These are phyloP conservation scores for Thyridium curvatum DNA, from an alignment of 2,329 filamentous ascomycete species.

Conservation along the genomic window DNA sequence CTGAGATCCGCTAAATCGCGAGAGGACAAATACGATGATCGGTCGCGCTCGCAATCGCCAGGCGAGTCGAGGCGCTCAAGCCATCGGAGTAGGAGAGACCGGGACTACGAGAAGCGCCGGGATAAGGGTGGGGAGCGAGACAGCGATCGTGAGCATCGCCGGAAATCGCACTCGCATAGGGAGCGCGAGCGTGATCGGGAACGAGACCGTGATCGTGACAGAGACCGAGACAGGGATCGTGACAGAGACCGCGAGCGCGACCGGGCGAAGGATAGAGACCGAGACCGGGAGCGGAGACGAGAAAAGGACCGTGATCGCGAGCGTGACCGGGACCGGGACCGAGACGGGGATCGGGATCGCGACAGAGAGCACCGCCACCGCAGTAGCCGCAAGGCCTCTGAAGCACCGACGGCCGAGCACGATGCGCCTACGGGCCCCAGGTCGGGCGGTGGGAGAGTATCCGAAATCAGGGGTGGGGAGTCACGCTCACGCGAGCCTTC, in stretches of 20 bases:
- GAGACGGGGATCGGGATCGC: constrained; percentile 28
- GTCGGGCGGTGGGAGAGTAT: constrained; percentile 16
- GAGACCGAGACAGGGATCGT: no score
- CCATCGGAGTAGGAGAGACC: constrained; percentile 12
- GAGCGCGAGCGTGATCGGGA: constrained; percentile 5
- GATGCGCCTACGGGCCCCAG: constrained; percentile 35
- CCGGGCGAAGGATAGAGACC: constrained; percentile 15
- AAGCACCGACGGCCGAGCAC: constrained; percentile 24
- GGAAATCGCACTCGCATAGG: constrained; percentile 3
- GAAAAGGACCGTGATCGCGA: constrained; percentile 26
- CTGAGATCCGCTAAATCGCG: constrained; percentile 6
- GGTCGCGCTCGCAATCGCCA: constrained; percentile 12
- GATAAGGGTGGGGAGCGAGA: constrained; percentile 19
- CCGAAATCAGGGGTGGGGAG: constrained; percentile 30
- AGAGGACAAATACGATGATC: constrained; percentile 9
- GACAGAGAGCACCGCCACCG: constrained; percentile 26
- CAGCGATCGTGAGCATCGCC: constrained; percentile 17
- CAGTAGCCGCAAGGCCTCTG: constrained; percentile 21
- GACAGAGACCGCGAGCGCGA: constrained; percentile 11
- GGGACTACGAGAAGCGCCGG: constrained; percentile 10
- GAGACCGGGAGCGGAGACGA: constrained; percentile 27
- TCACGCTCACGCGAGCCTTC: constrained; percentile 14
- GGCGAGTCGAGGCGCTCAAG: constrained; percentile 9
- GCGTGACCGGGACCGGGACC: constrained; percentile 27
- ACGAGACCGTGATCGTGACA: constrained; percentile 4